Evolutionary conservation across 2,329 filamentous ascomycete genomes (phyloP), one percentile per base, ranked within the genome.

Genomic region (Coniochaeta ligniaria): DNA sequence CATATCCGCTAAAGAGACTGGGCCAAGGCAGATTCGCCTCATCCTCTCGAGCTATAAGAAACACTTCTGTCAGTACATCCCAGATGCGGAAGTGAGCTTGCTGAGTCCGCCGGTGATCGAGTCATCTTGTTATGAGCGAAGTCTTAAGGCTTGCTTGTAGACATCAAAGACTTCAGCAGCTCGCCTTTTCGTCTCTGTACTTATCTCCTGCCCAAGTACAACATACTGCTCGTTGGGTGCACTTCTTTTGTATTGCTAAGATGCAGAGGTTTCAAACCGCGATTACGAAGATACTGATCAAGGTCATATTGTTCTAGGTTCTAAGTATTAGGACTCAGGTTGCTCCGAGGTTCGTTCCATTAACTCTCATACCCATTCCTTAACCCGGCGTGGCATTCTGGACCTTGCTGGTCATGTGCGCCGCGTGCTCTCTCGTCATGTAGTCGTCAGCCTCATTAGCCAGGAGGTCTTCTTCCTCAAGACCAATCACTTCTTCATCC

Each of bases 401-500:
- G 8, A 38, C 54, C 17, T 57, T 57, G 17, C 6, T 36, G 3
- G 54, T 57, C 31, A 38, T 35, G 33, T 57, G 54, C n/a, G 54
- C 28, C 31, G n/a, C 31, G 26, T 57, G 54, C 7, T 35, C 54
- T 12, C 31, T 22, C 2, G 28, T 24, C 54, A 11, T 35, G 31
- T 57, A 35, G n/a, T 57, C n/a, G 33, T 57, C 14, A 24, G 17
- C 20, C 54, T 22, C 31, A 22, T 57, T 3, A 36, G 22, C 54
- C 17, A 38, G 16, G n/a, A 2, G 8, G 31, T 57, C 43, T 6
- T 61, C 35, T 11, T 62, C 60, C 20, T 63, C 60, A 9, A 41
- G 45, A 8, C 57, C 58, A 38, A 58, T 61, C 6, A 62, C 17
- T 35, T 62, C 59, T 7, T 64, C 61, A 47, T 52, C 52, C 12